Evolutionary conservation across 441 rosid species (phyloP), one percentile per base, ranked within the genome.

Genomic region (Syzygium syzygioides): DNA sequence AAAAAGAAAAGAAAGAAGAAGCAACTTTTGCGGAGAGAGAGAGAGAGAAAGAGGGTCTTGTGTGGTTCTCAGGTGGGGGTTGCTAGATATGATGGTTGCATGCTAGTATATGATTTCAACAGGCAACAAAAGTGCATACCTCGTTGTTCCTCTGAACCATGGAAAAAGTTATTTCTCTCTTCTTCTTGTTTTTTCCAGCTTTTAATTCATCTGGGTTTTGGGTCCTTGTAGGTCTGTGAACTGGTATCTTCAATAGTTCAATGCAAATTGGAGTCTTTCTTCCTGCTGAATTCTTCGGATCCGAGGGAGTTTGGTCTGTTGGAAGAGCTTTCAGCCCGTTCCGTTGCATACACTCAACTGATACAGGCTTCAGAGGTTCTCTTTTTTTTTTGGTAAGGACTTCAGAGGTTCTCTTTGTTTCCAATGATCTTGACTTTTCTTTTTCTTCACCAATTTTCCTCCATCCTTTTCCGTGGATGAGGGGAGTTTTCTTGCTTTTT

Each of bases 31-130:
- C 80, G 84, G 37, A 14, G 90, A 88, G 86, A 91, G 88, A 88
- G 88, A 66, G 26, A 76, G 59, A 55, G 60, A 79, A 86, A 80
- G 87, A 80, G 86, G 86, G 55, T 86, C 86, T 55, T 53, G 55
- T 53, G 60, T 53, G 56, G 56, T 56, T 86, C 94, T 95, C 96
- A 96, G 96, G 97, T 95, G 97, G 95, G 97, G 94, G 92, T 94
- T 91, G 92, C 92, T 90, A 92, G 89, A 92, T 90, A 45, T 37
- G 64, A 85, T 85, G 28, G 30, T 56, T 85, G 87, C 87, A 55
- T 88, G 90, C 90, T 88, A 91, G 93, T 83, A 90, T 62, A 90
- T 62, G 92, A 90, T 92, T 91, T 87, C 79, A 88, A 79, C 89
- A 92, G 89, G 89, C 86, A 84, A 86, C 79, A 89, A 90, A 92